Evolutionary conservation across 2,329 filamentous ascomycete genomes (phyloP), one percentile per base, ranked within the genome.

Genomic region (Monascus ruber): DNA sequence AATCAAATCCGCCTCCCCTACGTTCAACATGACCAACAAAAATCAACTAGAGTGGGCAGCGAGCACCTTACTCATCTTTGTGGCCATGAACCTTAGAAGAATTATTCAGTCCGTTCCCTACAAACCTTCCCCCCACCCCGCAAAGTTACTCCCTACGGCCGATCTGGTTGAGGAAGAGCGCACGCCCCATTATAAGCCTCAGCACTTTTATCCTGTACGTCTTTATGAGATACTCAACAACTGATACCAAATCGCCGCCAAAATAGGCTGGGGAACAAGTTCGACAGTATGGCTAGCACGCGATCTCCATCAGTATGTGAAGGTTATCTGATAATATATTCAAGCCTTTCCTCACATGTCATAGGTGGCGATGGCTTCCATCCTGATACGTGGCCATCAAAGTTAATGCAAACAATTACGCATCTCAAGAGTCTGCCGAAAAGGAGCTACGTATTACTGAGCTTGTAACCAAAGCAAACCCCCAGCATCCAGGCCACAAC

Each of bases 231-330:
- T 56, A 1, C 46, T 66, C 11, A 45, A 55, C 32, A 46, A 53
- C 27, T 51, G 56, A 43, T 66, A 66, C 41, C 48, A 63, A 43
- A 50, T 66, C 2, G 40, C 58, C 4, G 53, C 56, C 10, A 66
- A 66, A 47, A 46, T 66, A 17, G 63, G 62, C 33, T 65, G 54
- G 53, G 63, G 62, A 25, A 54, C 52, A 24, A 55, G 49, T 26
- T 66, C 62, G 28, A 66, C 63, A 4, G 63, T 66, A 24, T 67
- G 63, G 62, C 51, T 66, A 26, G 60, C 60, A 36, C 52, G 40
- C n/a, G 53, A 61, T 44, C 38, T 52, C 4, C 29, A 52, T 8
- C 44, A 47, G 48, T 51, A 50, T 27, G 45, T 47, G 10, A 34
- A 42, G 8, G 35, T 31, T 27, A 26, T 35, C 26, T 37, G 17